phyloP scores from a whole-genome alignment of 805 yeast species.

The Hanseniaspora nectarophila region DNA sequence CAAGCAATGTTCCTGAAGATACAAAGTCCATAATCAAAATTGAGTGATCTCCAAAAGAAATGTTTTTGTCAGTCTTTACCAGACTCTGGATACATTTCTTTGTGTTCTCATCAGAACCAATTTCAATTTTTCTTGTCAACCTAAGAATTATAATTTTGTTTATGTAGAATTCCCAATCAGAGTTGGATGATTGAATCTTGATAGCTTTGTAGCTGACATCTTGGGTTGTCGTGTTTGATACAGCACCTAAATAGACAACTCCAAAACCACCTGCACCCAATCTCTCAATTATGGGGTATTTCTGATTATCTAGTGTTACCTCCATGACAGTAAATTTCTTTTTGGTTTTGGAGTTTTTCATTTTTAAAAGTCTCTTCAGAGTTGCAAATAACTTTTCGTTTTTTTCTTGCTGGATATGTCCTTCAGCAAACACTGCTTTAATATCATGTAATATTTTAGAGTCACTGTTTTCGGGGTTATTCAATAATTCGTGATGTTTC shows the following conservation, averaged over 20 bases:
- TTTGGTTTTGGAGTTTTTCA: conserved; percentile 26
- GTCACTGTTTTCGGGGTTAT: conserved; percentile 29
- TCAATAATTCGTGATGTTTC: conserved; percentile 31
- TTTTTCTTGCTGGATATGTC: conserved; percentile 31
- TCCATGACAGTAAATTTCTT: conserved; percentile 23
- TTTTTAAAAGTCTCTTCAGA: conserved; percentile 26
- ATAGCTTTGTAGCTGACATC: conserved; percentile 49
- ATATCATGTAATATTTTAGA: not conserved
- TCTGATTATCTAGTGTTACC: conserved; percentile 35
- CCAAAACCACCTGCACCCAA: conserved; percentile 79
- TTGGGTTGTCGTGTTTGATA: conserved; percentile 33
- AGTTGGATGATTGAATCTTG: conserved; percentile 58
- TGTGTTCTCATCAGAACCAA: not conserved
- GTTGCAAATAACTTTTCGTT: conserved; percentile 25
- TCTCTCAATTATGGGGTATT: conserved; percentile 22
- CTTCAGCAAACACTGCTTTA: conserved; percentile 33
- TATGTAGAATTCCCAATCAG: conserved; percentile 73
- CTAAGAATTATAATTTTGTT: conserved; percentile 44
- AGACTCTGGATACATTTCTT: conserved; percentile 25
- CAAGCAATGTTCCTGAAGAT: conserved; percentile 62
- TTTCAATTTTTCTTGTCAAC: conserved; percentile 20
- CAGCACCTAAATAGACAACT: conserved; percentile 48
- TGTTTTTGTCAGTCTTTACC: conserved; percentile 2
- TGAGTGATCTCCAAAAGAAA: conserved; percentile 50
- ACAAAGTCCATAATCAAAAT: conserved; percentile 53